Evolutionary conservation across 345 rosid species (phyloP).

Genomic region (Corymbia maculata): DNA sequence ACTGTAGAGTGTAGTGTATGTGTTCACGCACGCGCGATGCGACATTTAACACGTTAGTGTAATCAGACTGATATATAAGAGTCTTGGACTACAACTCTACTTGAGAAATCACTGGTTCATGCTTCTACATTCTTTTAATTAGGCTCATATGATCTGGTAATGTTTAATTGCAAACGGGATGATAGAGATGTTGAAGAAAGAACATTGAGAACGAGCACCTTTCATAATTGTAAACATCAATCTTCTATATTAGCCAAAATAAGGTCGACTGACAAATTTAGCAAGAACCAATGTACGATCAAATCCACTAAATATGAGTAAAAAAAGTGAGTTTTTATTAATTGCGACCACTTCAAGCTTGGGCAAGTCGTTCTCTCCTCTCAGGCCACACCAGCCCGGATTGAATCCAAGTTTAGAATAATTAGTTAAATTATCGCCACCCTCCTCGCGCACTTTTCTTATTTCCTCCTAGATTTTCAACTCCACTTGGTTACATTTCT

Average conservation of each 20-base stretch:
- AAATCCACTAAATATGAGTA: neutral
- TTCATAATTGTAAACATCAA: neutral
- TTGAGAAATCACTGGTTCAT: too few relatives aligned
- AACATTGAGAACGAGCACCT: neutral
- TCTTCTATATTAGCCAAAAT: neutral
- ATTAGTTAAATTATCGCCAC: neutral
- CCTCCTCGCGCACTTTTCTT: neutral
- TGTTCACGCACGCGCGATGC: neutral
- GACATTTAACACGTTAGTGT: neutral
- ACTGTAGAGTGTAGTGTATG: neutral
- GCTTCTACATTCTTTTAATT: neutral
- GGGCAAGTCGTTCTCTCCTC: neutral
- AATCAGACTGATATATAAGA: too few relatives aligned
- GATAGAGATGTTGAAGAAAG: neutral
- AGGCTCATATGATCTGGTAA: neutral
- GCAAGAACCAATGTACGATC: neutral
- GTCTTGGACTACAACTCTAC: too few relatives aligned
- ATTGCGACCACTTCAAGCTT: neutral
- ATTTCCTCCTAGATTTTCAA: neutral
- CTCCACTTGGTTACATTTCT: neutral
- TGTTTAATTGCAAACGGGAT: rapidly evolving
- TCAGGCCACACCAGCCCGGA: neutral
- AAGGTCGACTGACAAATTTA: neutral
- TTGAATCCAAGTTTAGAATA: neutral
- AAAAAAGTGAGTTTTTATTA: neutral